Conservation (phyloP, 73 alveolate genomes). For the Stentor coeruleus region DNA sequence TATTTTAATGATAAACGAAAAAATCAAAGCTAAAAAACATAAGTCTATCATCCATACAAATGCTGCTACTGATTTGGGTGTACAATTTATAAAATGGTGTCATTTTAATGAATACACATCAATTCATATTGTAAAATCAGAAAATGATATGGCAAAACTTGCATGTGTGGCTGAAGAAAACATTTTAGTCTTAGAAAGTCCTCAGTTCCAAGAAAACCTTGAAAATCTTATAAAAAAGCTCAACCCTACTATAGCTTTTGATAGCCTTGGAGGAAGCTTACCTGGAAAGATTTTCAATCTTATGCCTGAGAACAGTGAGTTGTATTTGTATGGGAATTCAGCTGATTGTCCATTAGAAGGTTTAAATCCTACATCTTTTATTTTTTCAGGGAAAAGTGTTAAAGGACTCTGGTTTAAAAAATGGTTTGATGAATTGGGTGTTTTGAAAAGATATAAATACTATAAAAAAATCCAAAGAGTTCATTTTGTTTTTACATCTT, state of each 20-base stretch:
- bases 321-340: not conserved
- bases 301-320: not conserved
- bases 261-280: not conserved
- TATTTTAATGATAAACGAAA: constrained; percentile 16
- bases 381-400: not conserved
- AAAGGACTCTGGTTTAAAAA: not conserved
- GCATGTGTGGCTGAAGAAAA: not conserved
- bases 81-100: not conserved
- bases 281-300: not conserved
- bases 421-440: not conserved
- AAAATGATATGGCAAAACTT: not conserved
- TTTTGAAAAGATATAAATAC: not conserved
- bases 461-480: constrained; percentile 11
- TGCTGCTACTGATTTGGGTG: not conserved
- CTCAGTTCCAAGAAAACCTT: not conserved
- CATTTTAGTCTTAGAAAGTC: not conserved
- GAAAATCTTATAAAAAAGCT: not conserved
- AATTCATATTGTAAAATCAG: not conserved
- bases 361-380: not conserved
- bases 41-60: not conserved
- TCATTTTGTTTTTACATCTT: not conserved
- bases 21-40: not conserved
- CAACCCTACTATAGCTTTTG: not conserved
- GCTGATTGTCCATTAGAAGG: not conserved
- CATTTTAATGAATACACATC: not conserved